Evolutionary conservation across 1,284 basidiomycete genomes (phyloP), one percentile per base, ranked within the genome.

Genomic region (Irpex rosettiformis): DNA sequence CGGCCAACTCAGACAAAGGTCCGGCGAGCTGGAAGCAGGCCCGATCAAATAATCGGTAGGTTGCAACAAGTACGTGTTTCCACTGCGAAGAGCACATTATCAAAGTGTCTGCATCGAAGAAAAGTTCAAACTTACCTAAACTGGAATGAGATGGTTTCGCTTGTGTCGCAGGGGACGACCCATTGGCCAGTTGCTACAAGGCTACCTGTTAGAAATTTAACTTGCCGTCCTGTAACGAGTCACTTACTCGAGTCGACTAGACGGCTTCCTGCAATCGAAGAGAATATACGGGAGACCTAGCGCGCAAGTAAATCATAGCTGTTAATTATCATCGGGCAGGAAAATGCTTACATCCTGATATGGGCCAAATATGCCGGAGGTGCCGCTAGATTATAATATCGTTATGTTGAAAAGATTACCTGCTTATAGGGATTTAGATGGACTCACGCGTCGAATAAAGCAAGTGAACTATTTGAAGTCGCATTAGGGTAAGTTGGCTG

Each of bases 41-140:
- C 91, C 92, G 60, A 93, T 89, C 54, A 96, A 74, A 72, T 92
- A 96, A 67, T 95, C 93, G 1, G 83, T 84, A 1, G 93, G 93
- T 61, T 89, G 83, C 11, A 96, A 73, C 0, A 83, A 80, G 64
- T 88, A 86, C 56, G 83, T 85, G 37, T 73, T 72, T 4, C 74
- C 73, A 47, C 45, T 47, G 1, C 88, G 89, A 2, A 16, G 16
- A 13, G 16, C 27, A 2, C 56, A 27, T 52, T 10, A 30, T 30
- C 3, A 28, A 52, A 16, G 3, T 4, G 11, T 25, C 25, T 13
- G 3, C 25, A 24, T 27, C 11, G 13, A 30, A 24, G 27, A 11
- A 27, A 11, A 33, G 45, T 25, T 27, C 62, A 0, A 16, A 57
- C 81, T 55, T 63, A 88, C 89, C 87, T 88, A 67, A 95, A 92